Base-by-base conservation (phyloP, 202 grass and related monocot species). In the Hordeum pubiflorum region DNA sequence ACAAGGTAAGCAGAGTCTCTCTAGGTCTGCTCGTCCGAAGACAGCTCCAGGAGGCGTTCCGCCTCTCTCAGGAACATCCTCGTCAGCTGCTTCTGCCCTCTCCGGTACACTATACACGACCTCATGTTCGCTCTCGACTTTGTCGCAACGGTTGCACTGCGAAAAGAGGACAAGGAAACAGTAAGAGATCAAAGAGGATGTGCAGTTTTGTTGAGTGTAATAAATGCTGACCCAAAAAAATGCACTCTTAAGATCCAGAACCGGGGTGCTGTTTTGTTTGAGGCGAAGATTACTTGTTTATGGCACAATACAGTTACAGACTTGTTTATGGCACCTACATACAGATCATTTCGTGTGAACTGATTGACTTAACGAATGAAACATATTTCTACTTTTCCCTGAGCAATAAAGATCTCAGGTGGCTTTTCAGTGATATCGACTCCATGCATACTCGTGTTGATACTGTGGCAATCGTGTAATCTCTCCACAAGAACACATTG, bases 21-120 rank as follows among this genome's bases (percentile, higher is more conserved):
- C 40, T 43, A 93, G 43, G 24, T 15, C 69, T 89, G 71, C 77
- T 86, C 81, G 20, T 86, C 82, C 52, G 80, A 34, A 58, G 73
- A 93, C 29, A 94, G 64, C 82, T 89, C 90, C 68, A 94, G 58
- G 14, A 86, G 82, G 70, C 79, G 72, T 46, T 94, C 90, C 36
- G 92, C 88, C 79, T 97, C 92, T 71, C 86, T 89, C 6, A 94
- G 67, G 72, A 97, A 97, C 44, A 91, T 17, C 75, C 72, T 85
- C 9, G 92, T 77, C 22, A 94, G 82, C 32, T 89, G 90, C 39
- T 97, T 97, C 84, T 94, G 92, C 22, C 95, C 90, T 91, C 72
- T 91, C 70, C 92, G 80, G 79, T 91, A 97, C 17, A 94, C 86
- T 79, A 94, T 79, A 69, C 88, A 86, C 2, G 89, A 87, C 59